Percentiles rank a stretch among this genome's conserved stretches.
These are phyloP conservation scores for Neurospora terricola DNA, from an alignment of 495 filamentous ascomycete genomes.

Conservation along the genomic window DNA sequence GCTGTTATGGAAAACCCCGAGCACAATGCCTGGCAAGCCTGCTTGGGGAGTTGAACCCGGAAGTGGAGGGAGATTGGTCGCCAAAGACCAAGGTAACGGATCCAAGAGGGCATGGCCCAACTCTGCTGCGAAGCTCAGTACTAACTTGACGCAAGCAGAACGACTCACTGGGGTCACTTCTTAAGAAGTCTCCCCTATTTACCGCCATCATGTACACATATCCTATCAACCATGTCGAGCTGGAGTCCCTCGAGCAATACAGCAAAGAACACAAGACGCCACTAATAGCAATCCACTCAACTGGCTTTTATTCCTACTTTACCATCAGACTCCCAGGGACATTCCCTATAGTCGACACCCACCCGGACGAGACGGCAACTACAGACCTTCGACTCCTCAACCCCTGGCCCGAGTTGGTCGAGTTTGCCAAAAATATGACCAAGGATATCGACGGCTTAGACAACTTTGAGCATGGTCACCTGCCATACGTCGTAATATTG, in stretches of 20 bases:
- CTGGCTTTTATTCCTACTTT: conserved; percentile 84
- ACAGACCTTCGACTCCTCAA: conserved; percentile 77
- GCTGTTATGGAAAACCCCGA: conserved; percentile 66
- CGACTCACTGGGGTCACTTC: conserved; percentile 24
- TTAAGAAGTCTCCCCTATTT: conserved; percentile 43
- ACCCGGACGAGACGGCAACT: conserved; percentile 78
- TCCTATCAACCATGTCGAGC: conserved; percentile 50
- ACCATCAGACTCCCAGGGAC: conserved; percentile 60
- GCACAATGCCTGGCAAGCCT: conserved; percentile 67
- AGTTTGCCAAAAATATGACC: conserved; percentile 52
- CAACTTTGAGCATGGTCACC: conserved; percentile 81
- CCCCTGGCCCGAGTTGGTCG: conserved; percentile 77
- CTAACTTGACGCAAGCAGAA: neutral
- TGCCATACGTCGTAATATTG: conserved; percentile 79
- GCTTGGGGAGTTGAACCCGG: conserved; percentile 88
- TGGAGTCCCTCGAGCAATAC: conserved; percentile 49
- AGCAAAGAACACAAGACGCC: conserved; percentile 56
- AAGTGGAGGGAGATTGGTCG: conserved; percentile 64
- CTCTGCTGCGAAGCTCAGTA: conserved; percentile 5
- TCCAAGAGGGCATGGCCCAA: neutral
- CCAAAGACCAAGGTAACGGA: conserved; percentile 29
- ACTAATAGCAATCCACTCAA: conserved; percentile 71
- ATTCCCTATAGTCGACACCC: conserved; percentile 94
- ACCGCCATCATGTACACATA: conserved; percentile 68
- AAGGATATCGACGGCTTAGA: conserved; percentile 56